Evolutionary conservation across 2,329 filamentous ascomycete genomes (phyloP).

Genomic region (Tothia fuscella): DNA sequence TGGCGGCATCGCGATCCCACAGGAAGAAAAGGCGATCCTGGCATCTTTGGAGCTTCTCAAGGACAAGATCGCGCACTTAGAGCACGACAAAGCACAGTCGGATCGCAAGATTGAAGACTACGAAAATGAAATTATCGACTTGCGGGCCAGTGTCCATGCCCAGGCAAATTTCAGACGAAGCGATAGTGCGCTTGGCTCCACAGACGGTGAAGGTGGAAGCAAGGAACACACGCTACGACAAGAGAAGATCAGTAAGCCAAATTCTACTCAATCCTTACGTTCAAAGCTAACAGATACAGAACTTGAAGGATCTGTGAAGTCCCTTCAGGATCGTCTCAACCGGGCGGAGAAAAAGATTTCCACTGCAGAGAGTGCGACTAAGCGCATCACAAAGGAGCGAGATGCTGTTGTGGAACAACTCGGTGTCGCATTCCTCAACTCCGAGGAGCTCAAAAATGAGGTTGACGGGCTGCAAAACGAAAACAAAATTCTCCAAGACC

Average conservation of each 20-base stretch:
- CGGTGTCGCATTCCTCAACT: constrained; percentile 47
- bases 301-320: constrained; percentile 47
- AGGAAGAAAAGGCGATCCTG: constrained; percentile 52
- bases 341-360: constrained; percentile 50
- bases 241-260: constrained; percentile 46
- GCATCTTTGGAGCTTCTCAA: constrained; percentile 47
- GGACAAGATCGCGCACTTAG: constrained; percentile 44
- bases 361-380: constrained; percentile 50
- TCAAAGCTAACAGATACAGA: constrained; percentile 24
- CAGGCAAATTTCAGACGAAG: constrained; percentile 28
- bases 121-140: constrained; percentile 38
- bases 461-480: constrained; percentile 27
- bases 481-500: constrained; percentile 15
- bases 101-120: constrained; percentile 39
- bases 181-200: constrained; percentile 35
- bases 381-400: constrained; percentile 50
- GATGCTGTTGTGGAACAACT: constrained; percentile 53
- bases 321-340: constrained; percentile 50
- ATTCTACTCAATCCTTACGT: background rate
- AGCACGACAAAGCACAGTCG: constrained; percentile 40
- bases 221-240: constrained; percentile 25
- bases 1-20: constrained; percentile 43
- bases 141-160: constrained; percentile 36
- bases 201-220: constrained; percentile 32
- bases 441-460: constrained; percentile 37